Evolutionary conservation across 192 early-diverging fungal genomes (phyloP).

Genomic region (Backusella tuberculispora): DNA sequence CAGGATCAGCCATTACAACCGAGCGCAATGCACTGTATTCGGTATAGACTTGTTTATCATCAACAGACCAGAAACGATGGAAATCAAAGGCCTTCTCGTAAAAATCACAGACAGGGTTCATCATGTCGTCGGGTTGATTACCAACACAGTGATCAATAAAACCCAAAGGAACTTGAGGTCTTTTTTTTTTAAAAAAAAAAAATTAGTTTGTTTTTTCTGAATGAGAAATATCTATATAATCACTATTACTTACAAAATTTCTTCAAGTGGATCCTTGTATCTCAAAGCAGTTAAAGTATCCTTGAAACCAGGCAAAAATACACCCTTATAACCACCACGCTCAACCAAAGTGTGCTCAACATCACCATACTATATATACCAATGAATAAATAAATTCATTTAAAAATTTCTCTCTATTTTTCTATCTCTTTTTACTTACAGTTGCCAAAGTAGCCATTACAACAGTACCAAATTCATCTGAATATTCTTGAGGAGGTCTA

Average conservation of each 20-base stretch:
- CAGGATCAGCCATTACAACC: slow-evolving; percentile 93
- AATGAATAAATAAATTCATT: slow-evolving; percentile 13
- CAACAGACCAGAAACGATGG: slow-evolving; percentile 98
- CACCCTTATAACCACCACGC: slow-evolving; percentile 77
- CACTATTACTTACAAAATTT: slow-evolving; percentile 49
- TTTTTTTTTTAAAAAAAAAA: slow-evolving; percentile 7
- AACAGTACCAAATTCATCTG: slow-evolving; percentile 84
- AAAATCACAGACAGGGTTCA: slow-evolving; percentile 81
- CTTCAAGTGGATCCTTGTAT: slow-evolving; percentile 58
- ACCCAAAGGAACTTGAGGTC: slow-evolving; percentile 60
- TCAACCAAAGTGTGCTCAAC: slow-evolving; percentile 94
- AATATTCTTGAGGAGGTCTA: slow-evolving; percentile 76
- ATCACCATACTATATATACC: slow-evolving; percentile 78
- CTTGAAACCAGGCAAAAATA: slow-evolving; percentile 84
- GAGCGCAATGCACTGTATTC: slow-evolving; percentile 94
- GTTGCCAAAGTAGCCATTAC: slow-evolving; percentile 93
- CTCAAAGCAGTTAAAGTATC: slow-evolving; percentile 35
- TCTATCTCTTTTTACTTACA: slow-evolving; percentile 30
- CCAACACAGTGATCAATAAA: slow-evolving; percentile 95
- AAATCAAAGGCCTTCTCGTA: slow-evolving; percentile 93
- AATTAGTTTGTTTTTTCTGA: not conserved
- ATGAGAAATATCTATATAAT: not conserved
- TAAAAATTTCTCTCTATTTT: not conserved
- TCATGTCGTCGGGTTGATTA: slow-evolving; percentile 93
- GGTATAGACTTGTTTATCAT: slow-evolving; percentile 95